Evolutionary conservation across 164 flowering plant species (phyloP).

Genomic region (Platanus orientalis): DNA sequence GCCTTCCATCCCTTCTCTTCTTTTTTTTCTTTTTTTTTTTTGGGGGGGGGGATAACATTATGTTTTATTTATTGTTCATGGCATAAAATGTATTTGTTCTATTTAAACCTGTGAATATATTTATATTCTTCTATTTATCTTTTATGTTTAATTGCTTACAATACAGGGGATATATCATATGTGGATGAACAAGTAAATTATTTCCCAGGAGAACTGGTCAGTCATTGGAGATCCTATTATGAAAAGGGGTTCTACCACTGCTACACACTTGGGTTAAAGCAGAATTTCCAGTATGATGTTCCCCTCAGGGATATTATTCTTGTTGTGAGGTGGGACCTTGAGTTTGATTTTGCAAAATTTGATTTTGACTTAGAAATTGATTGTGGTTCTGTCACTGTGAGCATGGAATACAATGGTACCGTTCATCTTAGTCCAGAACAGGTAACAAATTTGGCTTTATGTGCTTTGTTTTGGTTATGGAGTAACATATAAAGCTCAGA

Average conservation of each 20-base stretch:
- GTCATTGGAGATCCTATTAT: conserved; percentile 7
- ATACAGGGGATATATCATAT: conserved; percentile 36
- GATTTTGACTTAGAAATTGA: conserved; percentile 38
- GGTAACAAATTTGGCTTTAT: conserved; percentile 28
- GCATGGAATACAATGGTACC: conserved; percentile 37
- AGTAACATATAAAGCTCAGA: too few relatives aligned
- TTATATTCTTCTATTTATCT: background rate
- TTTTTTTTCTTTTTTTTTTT: too few relatives aligned
- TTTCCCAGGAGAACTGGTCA: conserved; percentile 56
- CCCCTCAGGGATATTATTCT: conserved; percentile 45
- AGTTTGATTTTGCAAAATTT: conserved; percentile 29
- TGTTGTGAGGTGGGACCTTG: conserved; percentile 35
- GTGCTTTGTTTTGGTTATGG: background rate
- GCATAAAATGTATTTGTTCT: too few relatives aligned
- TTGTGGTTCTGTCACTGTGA: conserved; percentile 37
- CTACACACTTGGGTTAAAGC: conserved; percentile 48
- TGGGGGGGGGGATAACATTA: too few relatives aligned
- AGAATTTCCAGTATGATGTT: conserved; percentile 33
- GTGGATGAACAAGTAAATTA: conserved; percentile 41
- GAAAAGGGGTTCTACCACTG: conserved; percentile 32
- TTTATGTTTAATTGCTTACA: background rate
- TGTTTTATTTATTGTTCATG: too few relatives aligned
- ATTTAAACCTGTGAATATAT: too few relatives aligned
- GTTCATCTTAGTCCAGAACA: conserved; percentile 32
- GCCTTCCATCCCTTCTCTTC: too few relatives aligned